Evolutionary conservation across 192 early-diverging fungal genomes (phyloP).

Genomic region (Backusella morwellensis): DNA sequence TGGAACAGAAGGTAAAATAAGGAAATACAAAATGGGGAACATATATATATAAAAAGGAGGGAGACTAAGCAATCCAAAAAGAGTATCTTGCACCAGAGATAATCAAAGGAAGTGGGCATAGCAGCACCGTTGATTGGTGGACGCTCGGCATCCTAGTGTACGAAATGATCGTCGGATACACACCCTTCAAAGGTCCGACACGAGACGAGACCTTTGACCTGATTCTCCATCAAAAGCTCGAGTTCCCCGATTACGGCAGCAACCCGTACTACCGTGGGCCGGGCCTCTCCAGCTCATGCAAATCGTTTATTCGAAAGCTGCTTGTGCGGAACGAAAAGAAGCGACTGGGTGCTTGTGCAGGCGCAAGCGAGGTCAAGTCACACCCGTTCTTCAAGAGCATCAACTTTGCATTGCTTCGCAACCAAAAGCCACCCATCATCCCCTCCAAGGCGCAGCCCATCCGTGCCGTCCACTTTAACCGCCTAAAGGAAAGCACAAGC

Average conservation of each 20-base stretch:
- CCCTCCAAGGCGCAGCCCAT: conserved; percentile 42
- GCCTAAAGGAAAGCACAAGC: conserved; percentile 59
- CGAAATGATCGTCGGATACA: conserved; percentile 69
- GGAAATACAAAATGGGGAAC: not conserved
- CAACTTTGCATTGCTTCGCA: conserved; percentile 90
- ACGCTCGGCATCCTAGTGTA: conserved; percentile 69
- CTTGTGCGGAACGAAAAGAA: conserved; percentile 89
- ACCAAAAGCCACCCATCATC: conserved; percentile 81
- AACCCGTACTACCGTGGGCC: conserved; percentile 14
- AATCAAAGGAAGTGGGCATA: conserved; percentile 39
- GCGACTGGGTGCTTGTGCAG: conserved; percentile 82
- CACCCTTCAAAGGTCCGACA: conserved; percentile 66
- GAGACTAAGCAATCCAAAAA: not conserved
- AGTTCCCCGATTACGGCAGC: conserved; percentile 56
- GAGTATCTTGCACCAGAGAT: conserved; percentile 41
- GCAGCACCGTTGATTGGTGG: conserved; percentile 66
- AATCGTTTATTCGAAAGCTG: conserved; percentile 81
- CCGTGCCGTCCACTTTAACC: conserved; percentile 57
- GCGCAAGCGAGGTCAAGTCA: conserved; percentile 91
- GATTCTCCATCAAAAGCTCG: conserved; percentile 77
- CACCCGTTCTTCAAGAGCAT: conserved; percentile 89
- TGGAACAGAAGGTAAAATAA: conserved; percentile 78
- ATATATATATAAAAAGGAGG: not conserved
- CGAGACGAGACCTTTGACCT: conserved; percentile 67
- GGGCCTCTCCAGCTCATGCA: conserved; percentile 45